Evolutionary conservation across 768 basidiomycete genomes (phyloP), one percentile per base, ranked within the genome.

Genomic region (Tephrocybe rancida): DNA sequence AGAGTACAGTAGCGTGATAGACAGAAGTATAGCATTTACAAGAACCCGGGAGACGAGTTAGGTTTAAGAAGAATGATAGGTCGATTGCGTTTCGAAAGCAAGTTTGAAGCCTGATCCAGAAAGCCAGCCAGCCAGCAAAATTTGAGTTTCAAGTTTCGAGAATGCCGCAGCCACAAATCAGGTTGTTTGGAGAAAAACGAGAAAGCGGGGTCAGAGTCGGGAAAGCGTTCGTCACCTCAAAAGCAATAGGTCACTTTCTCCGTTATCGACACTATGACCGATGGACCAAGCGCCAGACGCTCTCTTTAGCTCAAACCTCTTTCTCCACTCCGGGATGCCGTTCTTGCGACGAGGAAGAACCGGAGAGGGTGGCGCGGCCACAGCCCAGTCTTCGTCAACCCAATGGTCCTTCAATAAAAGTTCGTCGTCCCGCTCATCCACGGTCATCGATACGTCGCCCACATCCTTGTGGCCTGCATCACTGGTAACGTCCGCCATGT

Each of bases 311-410:
- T 52, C 51, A 27, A 37, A 48, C 16, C 46, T 30, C 26, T 41
- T 56, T 50, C 37, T 54, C 58, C 56, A 57, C 21, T 50, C 34
- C 3, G 30, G 22, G 11, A 48, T 52, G 39, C 45, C 27, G 38
- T 54, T 54, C 43, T 51, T 64, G 45, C 58, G 67, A 32, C 67
- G 70, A 37, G 60, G 55, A 2, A 68, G 49, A 22, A 68, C 61
- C 10, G 73, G 73, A 13, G 74, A 76, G 9, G 70, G 72, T 5
- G 73, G 72, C 39, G 68, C 71, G 19, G 70, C 72, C 18, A 69
- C 72, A n/a, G 67, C 64, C 66, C 68, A 70, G 50, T 72, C 67
- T 44, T 67, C 65, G 14, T 64, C 59, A 25, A 57, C 54, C 64
- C 64, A 73, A 10, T 51, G 42, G 48, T 52, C 62, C 50, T 55